Evolutionary conservation across 2,329 filamentous ascomycete genomes (phyloP).

Genomic region (Alternaria arbusti): DNA sequence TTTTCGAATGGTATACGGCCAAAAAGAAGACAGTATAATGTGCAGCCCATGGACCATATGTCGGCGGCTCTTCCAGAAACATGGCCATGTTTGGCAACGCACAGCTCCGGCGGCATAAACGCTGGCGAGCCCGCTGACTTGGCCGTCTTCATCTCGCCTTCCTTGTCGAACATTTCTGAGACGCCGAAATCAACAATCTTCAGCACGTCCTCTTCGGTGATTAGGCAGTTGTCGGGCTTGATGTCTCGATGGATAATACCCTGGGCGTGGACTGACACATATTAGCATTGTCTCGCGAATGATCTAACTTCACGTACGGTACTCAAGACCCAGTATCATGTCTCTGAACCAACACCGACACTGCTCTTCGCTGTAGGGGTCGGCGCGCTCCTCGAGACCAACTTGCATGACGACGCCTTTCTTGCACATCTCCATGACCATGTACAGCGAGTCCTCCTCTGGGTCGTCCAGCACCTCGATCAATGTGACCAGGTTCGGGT

Average conservation of each 20-base stretch:
- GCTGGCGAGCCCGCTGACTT: constrained; percentile 95
- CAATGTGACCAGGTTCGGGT: constrained; percentile 89
- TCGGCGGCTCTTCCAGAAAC: constrained; percentile 90
- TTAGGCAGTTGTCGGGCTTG: constrained; percentile 93
- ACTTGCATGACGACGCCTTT: constrained; percentile 98
- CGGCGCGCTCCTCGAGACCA: constrained; percentile 79
- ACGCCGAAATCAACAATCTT: constrained; percentile 99
- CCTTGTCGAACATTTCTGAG: constrained; percentile 96
- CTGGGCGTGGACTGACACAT: constrained; percentile 78
- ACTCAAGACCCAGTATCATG: constrained; percentile 92
- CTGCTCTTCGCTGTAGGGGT: constrained; percentile 80
- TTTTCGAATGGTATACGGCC: constrained; percentile 87
- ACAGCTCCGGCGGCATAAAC: constrained; percentile 92
- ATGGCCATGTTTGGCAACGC: constrained; percentile 82
- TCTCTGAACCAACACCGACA: constrained; percentile 95
- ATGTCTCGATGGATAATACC: constrained; percentile 96
- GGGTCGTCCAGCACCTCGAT: constrained; percentile 97
- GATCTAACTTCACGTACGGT: constrained; percentile 63
- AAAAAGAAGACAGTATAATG: constrained; percentile 89
- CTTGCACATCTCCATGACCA: constrained; percentile 99
- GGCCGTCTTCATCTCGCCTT: constrained; percentile 83
- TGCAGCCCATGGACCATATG: constrained; percentile 98
- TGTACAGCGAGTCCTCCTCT: constrained; percentile 93
- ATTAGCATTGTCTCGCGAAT: constrained; percentile 19
- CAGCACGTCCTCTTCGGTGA: constrained; percentile 89